Evolutionary conservation across 495 filamentous ascomycete species (phyloP), one percentile per base, ranked within the genome.

Genomic region (Aspergillus hancockii): DNA sequence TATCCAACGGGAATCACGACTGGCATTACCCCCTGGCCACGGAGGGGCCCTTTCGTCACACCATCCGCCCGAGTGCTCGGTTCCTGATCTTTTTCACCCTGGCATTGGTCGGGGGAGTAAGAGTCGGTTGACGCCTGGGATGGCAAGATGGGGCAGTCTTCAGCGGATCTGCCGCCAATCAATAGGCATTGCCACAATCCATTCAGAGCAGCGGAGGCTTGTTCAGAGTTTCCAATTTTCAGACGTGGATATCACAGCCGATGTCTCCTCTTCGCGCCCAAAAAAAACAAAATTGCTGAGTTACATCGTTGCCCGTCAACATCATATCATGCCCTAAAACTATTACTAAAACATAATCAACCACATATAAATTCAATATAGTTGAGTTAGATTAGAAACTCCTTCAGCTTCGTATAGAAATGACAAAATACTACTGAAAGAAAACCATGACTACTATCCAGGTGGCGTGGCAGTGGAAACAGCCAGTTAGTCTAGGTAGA

Each of bases 121-220:
- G 38, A 41, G 10, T 41, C 36, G 9, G 25, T 55, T 55, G 52
- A 32, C 52, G 52, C 38, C 52, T 28, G 31, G 36, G 36, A 9
- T 9, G 21, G 21, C 7, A 41, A 36, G 2, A 36, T 36, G 34
- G 34, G 34, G 34, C 34, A 22, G 5, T 16, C 53, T 23, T 21
- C 45, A 32, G 62, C 51, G 55, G 46, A 61, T 55, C 54, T 61
- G 28, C 53, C 45, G 49, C 62, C 62, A 64, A 64, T 64, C 54
- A 46, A 12, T 5, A 23, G 16, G 38, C 52, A 30, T 47, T 23
- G 41, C 41, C 41, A 45, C 14, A 45, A 40, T 40, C 3, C n/a
- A n/a, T n/a, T n/a, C 25, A 28, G 25, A 28, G 16, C 3, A 16
- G 38, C 3, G 13, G 34, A 36, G 34, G 34, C 34, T 36, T 36